Percentiles rank a stretch among this genome's conserved stretches.
These are phyloP conservation scores for Metroxylon sagu DNA, from an alignment of 176 grass and related monocot species.

Conservation along the genomic window DNA sequence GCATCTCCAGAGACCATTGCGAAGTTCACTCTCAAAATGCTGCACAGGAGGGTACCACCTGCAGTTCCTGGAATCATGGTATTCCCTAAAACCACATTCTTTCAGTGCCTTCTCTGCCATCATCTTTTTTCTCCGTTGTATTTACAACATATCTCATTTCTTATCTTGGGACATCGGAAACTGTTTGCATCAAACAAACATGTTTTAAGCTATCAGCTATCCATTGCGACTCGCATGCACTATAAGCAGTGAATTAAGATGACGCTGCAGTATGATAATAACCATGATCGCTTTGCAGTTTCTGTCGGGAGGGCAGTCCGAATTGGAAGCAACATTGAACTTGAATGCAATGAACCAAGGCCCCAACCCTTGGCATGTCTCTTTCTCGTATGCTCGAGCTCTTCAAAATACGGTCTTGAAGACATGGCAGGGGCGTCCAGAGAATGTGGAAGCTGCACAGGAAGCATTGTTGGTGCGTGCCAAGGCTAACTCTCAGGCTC, in stretches of 20 bases:
- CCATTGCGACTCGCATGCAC: no score
- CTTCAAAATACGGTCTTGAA: conserved; percentile 13
- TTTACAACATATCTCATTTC: not conserved
- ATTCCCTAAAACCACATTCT: not conserved
- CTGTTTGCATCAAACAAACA: no score
- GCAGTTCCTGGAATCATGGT: conserved; percentile 12
- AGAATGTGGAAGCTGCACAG: conserved; percentile 5
- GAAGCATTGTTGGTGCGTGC: conserved; percentile 2
- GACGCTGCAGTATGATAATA: no score
- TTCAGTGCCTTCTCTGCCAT: not conserved
- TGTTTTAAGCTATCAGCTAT: no score
- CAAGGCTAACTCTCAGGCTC: conserved; percentile 1
- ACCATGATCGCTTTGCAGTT: not conserved
- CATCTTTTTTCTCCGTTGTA: not conserved
- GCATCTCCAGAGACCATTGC: conserved; percentile 4
- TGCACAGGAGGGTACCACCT: conserved; percentile 6
- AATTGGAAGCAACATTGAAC: conserved; percentile 6
- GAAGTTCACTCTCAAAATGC: conserved; percentile 1
- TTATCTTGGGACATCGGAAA: not conserved
- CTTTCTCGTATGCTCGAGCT: conserved; percentile 8
- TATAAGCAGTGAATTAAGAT: no score
- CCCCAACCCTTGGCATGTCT: conserved; percentile 5
- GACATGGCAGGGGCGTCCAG: conserved; percentile 2
- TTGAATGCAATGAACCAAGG: conserved; percentile 12
- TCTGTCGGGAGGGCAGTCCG: conserved; percentile 10